Evolutionary conservation across 2,329 filamentous ascomycete species (phyloP).

Genomic region (Pseudogymnoascus sp.): DNA sequence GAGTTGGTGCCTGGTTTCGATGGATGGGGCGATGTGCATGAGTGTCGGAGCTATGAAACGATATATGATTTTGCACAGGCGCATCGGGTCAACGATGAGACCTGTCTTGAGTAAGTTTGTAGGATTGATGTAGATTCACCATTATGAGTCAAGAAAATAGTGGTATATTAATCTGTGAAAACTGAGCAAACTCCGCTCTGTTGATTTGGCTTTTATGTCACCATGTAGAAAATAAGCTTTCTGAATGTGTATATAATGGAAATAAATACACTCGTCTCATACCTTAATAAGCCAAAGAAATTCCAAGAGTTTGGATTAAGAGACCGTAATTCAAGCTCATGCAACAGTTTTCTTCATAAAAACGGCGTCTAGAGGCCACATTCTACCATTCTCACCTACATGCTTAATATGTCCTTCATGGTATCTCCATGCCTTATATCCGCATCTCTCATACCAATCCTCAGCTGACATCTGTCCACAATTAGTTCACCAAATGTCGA

Average conservation of each 20-base stretch:
- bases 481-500: background rate
- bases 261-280: conserved; percentile 28
- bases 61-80: background rate
- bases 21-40: background rate
- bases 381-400: background rate
- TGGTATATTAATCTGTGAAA: background rate
- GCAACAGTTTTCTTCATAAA: conserved; percentile 10
- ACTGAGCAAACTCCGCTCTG: background rate
- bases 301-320: conserved; percentile 8
- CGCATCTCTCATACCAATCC: conserved; percentile 9
- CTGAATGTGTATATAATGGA: conserved; percentile 31
- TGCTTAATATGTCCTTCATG: conserved; percentile 6
- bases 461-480: background rate
- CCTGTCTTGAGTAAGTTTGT: background rate
- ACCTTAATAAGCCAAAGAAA: background rate
- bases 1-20: background rate
- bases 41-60: background rate
- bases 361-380: background rate
- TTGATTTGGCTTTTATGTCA: background rate
- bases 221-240: background rate
- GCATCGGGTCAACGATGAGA: background rate
- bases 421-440: conserved; percentile 10
- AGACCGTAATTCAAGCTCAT: conserved; percentile 6
- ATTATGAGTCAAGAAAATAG: background rate
- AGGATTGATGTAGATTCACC: background rate